Evolutionary conservation across 176 grass and related monocot genomes (phyloP).

Genomic region (Otatea glauca): DNA sequence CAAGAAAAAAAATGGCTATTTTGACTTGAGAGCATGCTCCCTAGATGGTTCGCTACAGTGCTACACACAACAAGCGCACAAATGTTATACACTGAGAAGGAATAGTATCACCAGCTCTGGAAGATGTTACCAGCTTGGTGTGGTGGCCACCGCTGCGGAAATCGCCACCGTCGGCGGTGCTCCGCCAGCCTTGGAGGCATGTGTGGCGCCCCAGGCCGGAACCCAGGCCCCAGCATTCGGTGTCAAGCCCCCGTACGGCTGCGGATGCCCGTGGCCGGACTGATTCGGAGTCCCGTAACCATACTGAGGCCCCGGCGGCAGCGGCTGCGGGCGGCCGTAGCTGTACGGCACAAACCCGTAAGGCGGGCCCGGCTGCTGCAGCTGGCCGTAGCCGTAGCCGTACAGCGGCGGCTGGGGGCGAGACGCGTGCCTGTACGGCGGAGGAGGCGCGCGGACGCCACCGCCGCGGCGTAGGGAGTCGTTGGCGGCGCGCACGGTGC

Average conservation of each 20-base stretch:
- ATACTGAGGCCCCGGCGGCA: conserved; percentile 31
- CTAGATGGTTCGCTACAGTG: neutral
- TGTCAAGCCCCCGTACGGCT: conserved; percentile 34
- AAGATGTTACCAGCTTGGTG: conserved; percentile 64
- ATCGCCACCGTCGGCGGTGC: conserved; percentile 65
- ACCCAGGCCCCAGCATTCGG: conserved; percentile 37
- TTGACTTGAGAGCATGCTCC: neutral
- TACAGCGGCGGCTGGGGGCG: too few species aligned
- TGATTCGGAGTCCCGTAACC: conserved; percentile 35
- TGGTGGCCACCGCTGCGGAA: conserved; percentile 44
- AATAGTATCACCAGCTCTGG: neutral
- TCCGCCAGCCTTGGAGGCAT: conserved; percentile 50
- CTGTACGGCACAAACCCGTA: too few species aligned
- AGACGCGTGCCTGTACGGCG: too few species aligned
- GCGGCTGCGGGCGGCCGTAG: conserved; percentile 46
- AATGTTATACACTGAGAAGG: neutral
- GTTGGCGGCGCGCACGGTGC: too few species aligned
- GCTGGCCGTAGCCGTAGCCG: too few species aligned
- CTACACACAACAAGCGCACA: conserved; percentile 8
- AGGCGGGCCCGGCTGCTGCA: too few species aligned
- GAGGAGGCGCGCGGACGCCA: too few species aligned
- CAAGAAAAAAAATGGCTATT: neutral
- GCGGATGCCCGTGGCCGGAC: conserved; percentile 32
- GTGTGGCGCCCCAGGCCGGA: conserved; percentile 26
- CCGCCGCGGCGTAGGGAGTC: too few species aligned